Evolutionary conservation across 495 filamentous ascomycete genomes (phyloP).

Genomic region (Neurospora africana): DNA sequence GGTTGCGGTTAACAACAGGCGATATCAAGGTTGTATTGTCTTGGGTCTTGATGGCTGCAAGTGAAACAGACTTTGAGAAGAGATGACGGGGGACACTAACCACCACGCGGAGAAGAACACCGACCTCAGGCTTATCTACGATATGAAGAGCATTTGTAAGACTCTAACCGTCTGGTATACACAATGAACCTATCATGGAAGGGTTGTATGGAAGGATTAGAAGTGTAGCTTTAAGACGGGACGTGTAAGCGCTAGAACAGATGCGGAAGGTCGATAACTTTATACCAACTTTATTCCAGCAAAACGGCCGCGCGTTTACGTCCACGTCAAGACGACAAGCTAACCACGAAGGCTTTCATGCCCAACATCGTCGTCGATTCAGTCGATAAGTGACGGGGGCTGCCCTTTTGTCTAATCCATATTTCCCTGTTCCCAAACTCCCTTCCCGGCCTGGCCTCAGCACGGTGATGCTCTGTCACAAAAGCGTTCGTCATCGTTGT

Average conservation of each 20-base stretch:
- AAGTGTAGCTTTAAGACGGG: neutral
- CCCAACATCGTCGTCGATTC: neutral
- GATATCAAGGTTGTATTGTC: neutral
- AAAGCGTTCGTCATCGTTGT: neutral
- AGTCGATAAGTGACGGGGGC: neutral
- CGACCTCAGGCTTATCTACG: neutral
- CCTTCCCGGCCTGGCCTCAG: neutral
- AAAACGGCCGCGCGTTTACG: neutral
- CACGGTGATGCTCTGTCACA: neutral
- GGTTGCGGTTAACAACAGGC: neutral
- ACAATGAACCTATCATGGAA: neutral
- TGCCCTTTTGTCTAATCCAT: neutral
- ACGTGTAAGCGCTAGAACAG: neutral
- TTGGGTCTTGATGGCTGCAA: neutral
- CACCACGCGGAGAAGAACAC: neutral
- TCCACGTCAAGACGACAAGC: neutral
- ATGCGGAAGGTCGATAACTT: neutral
- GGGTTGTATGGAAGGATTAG: neutral
- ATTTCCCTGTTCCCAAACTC: neutral
- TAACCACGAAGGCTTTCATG: neutral
- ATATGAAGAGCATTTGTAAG: neutral
- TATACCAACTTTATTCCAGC: neutral
- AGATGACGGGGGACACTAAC: neutral
- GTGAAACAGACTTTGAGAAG: neutral
- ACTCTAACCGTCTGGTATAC: no score